Base-by-base conservation (phyloP, 768 basidiomycete genomes). In the Phanerochaete sordida region DNA sequence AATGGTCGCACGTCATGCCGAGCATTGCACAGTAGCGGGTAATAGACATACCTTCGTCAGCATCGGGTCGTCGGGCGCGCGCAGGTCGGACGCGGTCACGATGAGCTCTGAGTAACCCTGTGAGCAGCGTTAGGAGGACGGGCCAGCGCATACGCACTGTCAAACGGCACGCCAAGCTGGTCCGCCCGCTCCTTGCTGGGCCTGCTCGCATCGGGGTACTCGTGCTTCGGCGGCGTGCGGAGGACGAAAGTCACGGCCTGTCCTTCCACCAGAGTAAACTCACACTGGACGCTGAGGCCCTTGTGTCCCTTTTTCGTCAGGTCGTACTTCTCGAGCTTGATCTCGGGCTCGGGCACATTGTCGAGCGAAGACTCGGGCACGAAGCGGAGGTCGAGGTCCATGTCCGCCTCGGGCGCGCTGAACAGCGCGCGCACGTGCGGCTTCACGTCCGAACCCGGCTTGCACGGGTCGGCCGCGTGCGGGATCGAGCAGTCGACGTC, bases 161-260 rank as follows among this genome's bases (percentile, higher is more conserved):
- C 74, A 31, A 80, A 70, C 21, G 79, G 64, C 2, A 86, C 72
- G 3, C 82, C 84, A 21, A 83, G 65, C 53, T 72, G 61, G 37
- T 79, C 69, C 23, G 81, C 81, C 6, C 73, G 69, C 59, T 75
- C 73, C 46, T 69, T 68, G 23, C 71, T 75, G 3, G 82, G 70
- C 60, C 75, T 66, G 59, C 71, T 48, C 62, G 69, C 56, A 70
- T 62, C 58, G 57, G 72, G 65, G 28, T 49, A 44, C 44, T 30
- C 53, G 13, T 70, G 70, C n/a, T 77, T 73, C 1, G 88, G 87
- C 9, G 85, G 85, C 46, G 84, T 86, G 44, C 95, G 79, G 66
- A 98, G 74, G 16, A 97, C 80, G 66, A 98, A 97, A 2, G 91
- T 91, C n/a, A 98, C 86, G 19, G 81, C 81, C 72, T 99, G 94